Percentiles rank a stretch among this genome's conserved stretches.
Conservation (phyloP, 805 yeast species). For the Sugiyamaella valdiviana region DNA sequence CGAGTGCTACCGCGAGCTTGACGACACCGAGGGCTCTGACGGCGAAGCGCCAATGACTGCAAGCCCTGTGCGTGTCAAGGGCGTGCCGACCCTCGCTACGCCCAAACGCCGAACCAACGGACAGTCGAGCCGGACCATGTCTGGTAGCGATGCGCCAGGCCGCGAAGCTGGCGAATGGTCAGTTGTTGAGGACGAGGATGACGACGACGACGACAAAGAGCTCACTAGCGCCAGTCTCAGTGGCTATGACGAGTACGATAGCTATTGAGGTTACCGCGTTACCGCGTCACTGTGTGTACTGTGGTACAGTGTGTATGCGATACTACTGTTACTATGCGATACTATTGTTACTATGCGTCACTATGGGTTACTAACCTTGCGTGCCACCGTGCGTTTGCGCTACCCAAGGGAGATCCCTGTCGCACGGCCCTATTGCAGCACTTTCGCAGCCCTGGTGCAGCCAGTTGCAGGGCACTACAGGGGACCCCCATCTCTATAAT, state of each 20-base stretch:
- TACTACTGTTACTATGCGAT: background rate
- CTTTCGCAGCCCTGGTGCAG: too few species aligned
- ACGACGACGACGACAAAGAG: constrained; percentile 15
- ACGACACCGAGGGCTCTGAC: constrained; percentile 2
- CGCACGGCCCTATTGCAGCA: too few species aligned
- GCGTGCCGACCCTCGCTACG: background rate
- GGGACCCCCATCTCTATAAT: too few species aligned
- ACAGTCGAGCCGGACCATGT: background rate
- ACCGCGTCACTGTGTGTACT: background rate
- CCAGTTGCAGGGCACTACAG: background rate
- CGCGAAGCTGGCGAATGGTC: constrained; percentile 19
- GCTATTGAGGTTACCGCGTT: constrained; percentile 4
- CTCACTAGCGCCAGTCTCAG: constrained; percentile 19
- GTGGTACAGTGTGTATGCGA: background rate
- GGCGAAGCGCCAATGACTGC: background rate
- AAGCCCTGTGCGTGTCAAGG: background rate
- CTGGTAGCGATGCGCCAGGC: background rate
- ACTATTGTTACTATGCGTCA: background rate
- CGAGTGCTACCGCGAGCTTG: background rate
- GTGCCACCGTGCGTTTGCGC: background rate
- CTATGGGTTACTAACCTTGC: background rate
- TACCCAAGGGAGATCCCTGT: too few species aligned
- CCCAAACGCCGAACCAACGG: background rate
- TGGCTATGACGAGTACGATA: constrained; percentile 19
- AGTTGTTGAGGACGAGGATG: constrained; percentile 17